A percentile compares a stretch with the other conserved stretches of the same genome.
Evolutionary conservation across 768 basidiomycete species (phyloP).

Genomic region (Neoboletus magnificus): DNA sequence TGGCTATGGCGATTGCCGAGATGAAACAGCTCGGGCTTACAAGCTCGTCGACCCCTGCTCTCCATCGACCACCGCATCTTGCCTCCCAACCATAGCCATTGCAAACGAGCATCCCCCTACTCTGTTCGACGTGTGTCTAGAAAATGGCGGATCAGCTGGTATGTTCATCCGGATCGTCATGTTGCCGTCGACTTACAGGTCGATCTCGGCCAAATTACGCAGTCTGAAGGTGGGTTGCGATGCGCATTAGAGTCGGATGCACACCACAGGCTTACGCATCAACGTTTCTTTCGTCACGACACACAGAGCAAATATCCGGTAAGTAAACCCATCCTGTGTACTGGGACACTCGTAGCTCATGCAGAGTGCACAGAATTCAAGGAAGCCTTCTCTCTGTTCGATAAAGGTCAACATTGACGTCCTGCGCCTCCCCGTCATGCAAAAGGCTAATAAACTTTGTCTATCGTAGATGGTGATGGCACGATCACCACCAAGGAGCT

Average conservation of each 20-base stretch:
- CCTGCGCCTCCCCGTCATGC: no score
- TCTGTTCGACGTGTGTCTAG: constrained; percentile 13
- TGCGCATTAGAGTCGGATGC: constrained; percentile 3
- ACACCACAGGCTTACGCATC: neutral
- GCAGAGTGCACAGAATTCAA: constrained; percentile 76
- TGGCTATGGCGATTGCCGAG: constrained; percentile 34
- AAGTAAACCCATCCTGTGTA: constrained; percentile 24
- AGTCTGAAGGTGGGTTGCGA: constrained; percentile 56
- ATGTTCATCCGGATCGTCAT: constrained; percentile 23
- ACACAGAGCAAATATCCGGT: constrained; percentile 88
- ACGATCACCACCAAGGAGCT: constrained; percentile 90
- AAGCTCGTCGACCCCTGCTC: constrained; percentile 2
- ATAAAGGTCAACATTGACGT: constrained; percentile 61
- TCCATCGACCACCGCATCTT: constrained; percentile 9
- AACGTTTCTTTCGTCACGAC: neutral
- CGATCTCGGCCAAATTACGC: constrained; percentile 3
- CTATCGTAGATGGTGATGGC: constrained; percentile 75
- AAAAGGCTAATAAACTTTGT: neutral
- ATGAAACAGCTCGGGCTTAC: constrained; percentile 15
- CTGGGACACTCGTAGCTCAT: constrained; percentile 1
- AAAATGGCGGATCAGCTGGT: constrained; percentile 60
- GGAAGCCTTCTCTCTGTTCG: constrained; percentile 97
- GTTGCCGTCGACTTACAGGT: constrained; percentile 13
- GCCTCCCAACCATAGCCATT: neutral
- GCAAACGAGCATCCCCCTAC: neutral